Evolutionary conservation across 2,329 filamentous ascomycete genomes (phyloP), one percentile per base, ranked within the genome.

Genomic region (Pseudogymnoascus sp.): DNA sequence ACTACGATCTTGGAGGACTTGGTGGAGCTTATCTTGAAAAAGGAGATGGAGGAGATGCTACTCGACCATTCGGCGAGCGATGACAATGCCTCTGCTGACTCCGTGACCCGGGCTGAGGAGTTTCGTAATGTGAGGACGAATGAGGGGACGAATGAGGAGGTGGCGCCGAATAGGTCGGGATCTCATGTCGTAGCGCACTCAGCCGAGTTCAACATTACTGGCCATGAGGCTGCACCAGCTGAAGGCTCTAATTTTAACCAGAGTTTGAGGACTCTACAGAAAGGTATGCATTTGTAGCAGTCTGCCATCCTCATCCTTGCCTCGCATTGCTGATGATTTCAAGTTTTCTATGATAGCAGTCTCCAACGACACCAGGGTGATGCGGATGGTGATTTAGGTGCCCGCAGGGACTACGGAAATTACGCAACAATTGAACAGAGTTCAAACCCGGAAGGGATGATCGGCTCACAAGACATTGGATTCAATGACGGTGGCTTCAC

Each of bases 1-100:
- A 75, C 70, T 44, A 71, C 11, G 62, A 66, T 66, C 42, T 65
- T 64, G 65, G 72, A 65, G 65, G 69, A 68, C 13, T 47, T 72
- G 10, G 59, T 67, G 17, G 28, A 61, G 35, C 47, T 65, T n/a
- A 42, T 66, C 57, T 47, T 67, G n/a, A 33, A 40, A 38, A 62
- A 63, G 33, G 66, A 67, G 42, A 63, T 44, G 63, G 63, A 66
- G 33, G 66, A 59, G 31, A 66, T 66, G 42, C 42, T 44, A 4
- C 19, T 23, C 19, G 42, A 44, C 19, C 11, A 44, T 44, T 44
- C 42, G 11, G 21, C 19, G 4, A 44, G 42, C 11, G 36, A 33
- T 13, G 42, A 44, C 11, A 44, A 44, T 44, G 60, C 4, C 23
- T n/a, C n/a, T n/a, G 36, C 10, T 33, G 23, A 5, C 19, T 60